Evolutionary conservation across 495 filamentous ascomycete species (phyloP).

Genomic region (Penicillium malachiteum): DNA sequence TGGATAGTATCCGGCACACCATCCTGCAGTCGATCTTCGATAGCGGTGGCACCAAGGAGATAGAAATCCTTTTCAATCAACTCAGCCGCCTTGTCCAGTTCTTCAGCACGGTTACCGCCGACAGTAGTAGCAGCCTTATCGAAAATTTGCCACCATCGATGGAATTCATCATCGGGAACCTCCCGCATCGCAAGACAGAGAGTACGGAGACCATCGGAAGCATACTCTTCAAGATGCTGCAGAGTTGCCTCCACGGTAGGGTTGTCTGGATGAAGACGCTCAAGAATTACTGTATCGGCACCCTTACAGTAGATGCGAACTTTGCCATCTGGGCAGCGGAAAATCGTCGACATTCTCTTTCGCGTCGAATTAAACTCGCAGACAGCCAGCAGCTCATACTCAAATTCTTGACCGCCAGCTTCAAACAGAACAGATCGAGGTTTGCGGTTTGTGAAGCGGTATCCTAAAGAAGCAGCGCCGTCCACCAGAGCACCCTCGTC

Average conservation of each 20-base stretch:
- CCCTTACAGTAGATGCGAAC: conserved; percentile 93
- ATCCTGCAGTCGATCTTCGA: conserved; percentile 95
- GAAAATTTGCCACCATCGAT: conserved; percentile 83
- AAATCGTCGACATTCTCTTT: conserved; percentile 97
- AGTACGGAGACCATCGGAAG: conserved; percentile 91
- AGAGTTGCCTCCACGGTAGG: conserved; percentile 84
- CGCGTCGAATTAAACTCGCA: conserved; percentile 98
- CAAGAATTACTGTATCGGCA: conserved; percentile 95
- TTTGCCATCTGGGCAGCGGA: conserved; percentile 94
- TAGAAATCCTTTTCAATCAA: conserved; percentile 90
- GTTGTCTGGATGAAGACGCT: conserved; percentile 76
- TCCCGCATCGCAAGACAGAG: conserved; percentile 95
- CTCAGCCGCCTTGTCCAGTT: conserved; percentile 96
- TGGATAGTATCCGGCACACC: conserved; percentile 99
- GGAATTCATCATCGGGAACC: conserved; percentile 85
- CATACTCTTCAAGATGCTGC: conserved; percentile 96
- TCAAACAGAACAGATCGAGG: conserved; percentile 81
- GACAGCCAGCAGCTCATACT: conserved; percentile 92
- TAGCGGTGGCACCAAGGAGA: conserved; percentile 92
- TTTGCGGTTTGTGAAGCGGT: conserved; percentile 85
- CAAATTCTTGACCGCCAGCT: conserved; percentile 64
- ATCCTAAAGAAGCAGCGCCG: conserved; percentile 81
- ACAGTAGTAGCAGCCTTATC: conserved; percentile 91
- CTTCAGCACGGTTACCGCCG: conserved; percentile 85
- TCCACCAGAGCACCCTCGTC: conserved; percentile 97